Conservation (phyloP, 225 moss, liverwort and hornwort species). For the Antitrichia curtipendula region DNA sequence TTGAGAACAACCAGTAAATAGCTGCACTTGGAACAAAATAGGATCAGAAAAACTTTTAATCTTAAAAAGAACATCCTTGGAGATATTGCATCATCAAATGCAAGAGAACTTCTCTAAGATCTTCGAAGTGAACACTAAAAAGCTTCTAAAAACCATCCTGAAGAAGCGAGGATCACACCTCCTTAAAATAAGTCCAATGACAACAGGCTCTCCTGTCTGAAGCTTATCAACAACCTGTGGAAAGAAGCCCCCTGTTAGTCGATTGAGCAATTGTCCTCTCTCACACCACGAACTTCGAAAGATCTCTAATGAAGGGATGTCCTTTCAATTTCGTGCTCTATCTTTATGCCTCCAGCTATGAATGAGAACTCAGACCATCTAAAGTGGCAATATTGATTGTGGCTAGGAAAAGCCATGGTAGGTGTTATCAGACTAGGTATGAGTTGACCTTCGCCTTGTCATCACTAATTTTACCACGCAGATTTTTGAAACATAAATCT, state of each 20-base stretch:
- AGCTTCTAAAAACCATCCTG: not conserved
- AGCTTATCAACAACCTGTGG: slow-evolving; percentile 83
- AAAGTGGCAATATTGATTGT: not conserved
- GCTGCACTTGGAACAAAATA: slow-evolving; percentile 37
- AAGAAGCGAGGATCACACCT: slow-evolving; percentile 29
- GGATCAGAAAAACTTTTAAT: not conserved
- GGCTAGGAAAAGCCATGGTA: not conserved
- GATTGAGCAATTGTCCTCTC: not conserved
- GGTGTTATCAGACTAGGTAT: not conserved
- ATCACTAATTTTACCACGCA: not conserved
- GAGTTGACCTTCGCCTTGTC: not conserved
- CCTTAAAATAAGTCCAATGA: slow-evolving; percentile 83
- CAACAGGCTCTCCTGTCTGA: slow-evolving; percentile 74
- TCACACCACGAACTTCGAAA: not conserved
- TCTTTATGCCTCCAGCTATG: not conserved
- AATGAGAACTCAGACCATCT: not conserved
- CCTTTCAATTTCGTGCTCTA: not conserved
- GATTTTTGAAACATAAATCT: not conserved
- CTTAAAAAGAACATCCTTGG: not conserved
- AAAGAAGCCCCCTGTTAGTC: not conserved
- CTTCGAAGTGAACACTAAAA: not conserved
- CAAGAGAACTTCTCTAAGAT: not conserved
- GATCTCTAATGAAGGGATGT: not conserved
- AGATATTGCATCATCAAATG: not conserved
- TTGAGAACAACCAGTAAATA: slow-evolving; percentile 86